Conservation (phyloP, 805 yeast species). For the Candida sonorensis region DNA sequence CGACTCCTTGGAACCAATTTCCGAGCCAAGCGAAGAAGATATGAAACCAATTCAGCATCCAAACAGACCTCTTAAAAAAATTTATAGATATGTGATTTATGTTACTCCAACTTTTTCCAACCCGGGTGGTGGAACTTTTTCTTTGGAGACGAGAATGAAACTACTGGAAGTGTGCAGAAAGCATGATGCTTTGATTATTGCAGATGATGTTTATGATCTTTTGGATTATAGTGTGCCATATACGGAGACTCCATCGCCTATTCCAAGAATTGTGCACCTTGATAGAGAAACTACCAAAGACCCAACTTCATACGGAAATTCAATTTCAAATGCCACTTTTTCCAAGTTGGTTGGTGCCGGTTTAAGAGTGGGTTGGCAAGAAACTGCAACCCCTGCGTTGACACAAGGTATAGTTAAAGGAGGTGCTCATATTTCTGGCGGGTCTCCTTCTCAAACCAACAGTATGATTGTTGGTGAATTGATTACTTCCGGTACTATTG, state of each 20-base stretch:
- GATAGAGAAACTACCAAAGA: constrained; percentile 47
- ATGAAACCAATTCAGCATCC: constrained; percentile 31
- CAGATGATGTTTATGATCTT: constrained; percentile 81
- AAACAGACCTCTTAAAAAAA: constrained; percentile 36
- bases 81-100: constrained; percentile 65
- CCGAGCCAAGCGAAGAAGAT: constrained; percentile 16
- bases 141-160: constrained; percentile 40
- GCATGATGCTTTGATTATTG: constrained; percentile 63
- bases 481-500: constrained; percentile 44
- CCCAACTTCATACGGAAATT: constrained; percentile 48
- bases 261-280: constrained; percentile 45
- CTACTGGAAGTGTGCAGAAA: constrained; percentile 62
- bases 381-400: constrained; percentile 49
- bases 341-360: constrained; percentile 83
- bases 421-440: constrained; percentile 80
- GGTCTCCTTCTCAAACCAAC: constrained; percentile 73
- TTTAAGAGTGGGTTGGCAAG: constrained; percentile 79
- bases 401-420: constrained; percentile 55
- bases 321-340: constrained; percentile 69
- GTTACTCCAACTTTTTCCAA: constrained; percentile 75
- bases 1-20: constrained; percentile 10
- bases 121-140: constrained; percentile 67
- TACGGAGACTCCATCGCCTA: constrained; percentile 4
- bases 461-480: constrained; percentile 60
- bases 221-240: constrained; percentile 39